Evolutionary conservation across 148 eudicot genomes (phyloP).

Genomic region (Pouteria glomerata): DNA sequence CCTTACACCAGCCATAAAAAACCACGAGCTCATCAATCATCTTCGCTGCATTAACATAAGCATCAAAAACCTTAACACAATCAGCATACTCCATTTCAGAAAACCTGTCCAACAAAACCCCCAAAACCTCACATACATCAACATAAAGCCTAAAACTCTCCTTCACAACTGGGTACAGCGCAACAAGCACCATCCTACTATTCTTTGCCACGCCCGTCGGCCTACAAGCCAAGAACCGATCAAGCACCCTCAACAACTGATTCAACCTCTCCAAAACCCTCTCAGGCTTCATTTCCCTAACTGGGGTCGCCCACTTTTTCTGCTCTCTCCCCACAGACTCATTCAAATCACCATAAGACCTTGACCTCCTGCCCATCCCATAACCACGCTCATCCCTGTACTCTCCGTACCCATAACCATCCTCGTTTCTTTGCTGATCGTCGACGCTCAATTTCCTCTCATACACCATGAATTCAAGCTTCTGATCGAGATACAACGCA

Average conservation of each 20-base stretch:
- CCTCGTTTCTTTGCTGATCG: too few species aligned
- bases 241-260: slow-evolving; percentile 79
- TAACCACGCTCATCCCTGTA: slow-evolving; percentile 46
- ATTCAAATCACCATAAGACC: slow-evolving; percentile 76
- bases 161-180: slow-evolving; percentile 56
- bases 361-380: slow-evolving; percentile 39
- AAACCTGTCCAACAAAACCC: slow-evolving; percentile 62
- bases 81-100: slow-evolving; percentile 83
- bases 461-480: slow-evolving; percentile 60
- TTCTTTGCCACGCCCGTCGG: slow-evolving; percentile 85
- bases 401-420: too few species aligned
- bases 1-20: slow-evolving; percentile 80
- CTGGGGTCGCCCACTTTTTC: slow-evolving; percentile 56
- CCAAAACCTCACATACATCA: slow-evolving; percentile 76
- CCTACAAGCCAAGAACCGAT: slow-evolving; percentile 73
- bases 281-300: slow-evolving; percentile 85
- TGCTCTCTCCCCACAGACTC: slow-evolving; percentile 43
- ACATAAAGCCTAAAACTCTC: slow-evolving; percentile 83
- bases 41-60: slow-evolving; percentile 65
- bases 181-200: slow-evolving; percentile 62
- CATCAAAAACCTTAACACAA: slow-evolving; percentile 78
- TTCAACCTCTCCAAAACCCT: slow-evolving; percentile 79
- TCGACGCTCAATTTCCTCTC: too few species aligned
- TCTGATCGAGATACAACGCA: slow-evolving; percentile 80
- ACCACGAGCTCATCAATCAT: slow-evolving; percentile 76